A percentile compares a stretch with the other conserved stretches of the same genome.
These are phyloP conservation scores for Kodamaea lidongshanica DNA, from an alignment of 805 yeast species.

Conservation along the genomic window DNA sequence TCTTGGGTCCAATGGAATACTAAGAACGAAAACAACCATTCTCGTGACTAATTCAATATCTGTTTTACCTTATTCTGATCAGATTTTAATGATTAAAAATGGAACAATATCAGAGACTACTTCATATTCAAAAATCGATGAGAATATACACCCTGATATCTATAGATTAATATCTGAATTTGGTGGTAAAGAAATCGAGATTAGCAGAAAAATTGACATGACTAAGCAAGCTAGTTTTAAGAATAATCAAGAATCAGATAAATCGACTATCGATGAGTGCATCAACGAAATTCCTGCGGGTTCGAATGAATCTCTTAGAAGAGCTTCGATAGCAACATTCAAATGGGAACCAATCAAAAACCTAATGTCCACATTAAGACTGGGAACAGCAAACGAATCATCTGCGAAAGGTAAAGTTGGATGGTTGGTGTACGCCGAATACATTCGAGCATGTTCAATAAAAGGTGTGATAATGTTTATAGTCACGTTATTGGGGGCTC, in stretches of 20 bases:
- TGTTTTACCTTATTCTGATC: slow-evolving; percentile 17
- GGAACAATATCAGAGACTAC: slow-evolving; percentile 16
- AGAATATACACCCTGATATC: slow-evolving; percentile 19
- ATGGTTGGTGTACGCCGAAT: slow-evolving; percentile 19
- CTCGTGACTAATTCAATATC: slow-evolving; percentile 24
- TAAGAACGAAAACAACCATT: slow-evolving; percentile 20
- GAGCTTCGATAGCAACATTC: slow-evolving; percentile 51
- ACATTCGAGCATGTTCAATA: slow-evolving; percentile 29
- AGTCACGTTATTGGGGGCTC: slow-evolving; percentile 20
- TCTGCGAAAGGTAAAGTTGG: slow-evolving; percentile 18
- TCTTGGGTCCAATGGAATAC: slow-evolving; percentile 17
- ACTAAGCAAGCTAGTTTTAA: background rate
- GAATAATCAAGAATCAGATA: slow-evolving; percentile 5
- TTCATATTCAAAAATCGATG: slow-evolving; percentile 11
- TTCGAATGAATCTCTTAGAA: slow-evolving; percentile 10
- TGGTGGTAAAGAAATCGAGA: slow-evolving; percentile 17
- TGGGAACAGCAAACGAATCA: slow-evolving; percentile 31
- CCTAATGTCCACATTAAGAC: slow-evolving; percentile 23
- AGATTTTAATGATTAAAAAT: slow-evolving; percentile 17
- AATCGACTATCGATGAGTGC: slow-evolving; percentile 9
- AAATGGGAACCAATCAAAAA: slow-evolving; percentile 33
- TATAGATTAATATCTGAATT: slow-evolving; percentile 33
- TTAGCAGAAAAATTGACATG: background rate
- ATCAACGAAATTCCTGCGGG: slow-evolving; percentile 11
- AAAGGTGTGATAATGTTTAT: slow-evolving; percentile 41